Base-by-base conservation (phyloP, 1,284 basidiomycete species). In the Papiliotrema laurentii region DNA sequence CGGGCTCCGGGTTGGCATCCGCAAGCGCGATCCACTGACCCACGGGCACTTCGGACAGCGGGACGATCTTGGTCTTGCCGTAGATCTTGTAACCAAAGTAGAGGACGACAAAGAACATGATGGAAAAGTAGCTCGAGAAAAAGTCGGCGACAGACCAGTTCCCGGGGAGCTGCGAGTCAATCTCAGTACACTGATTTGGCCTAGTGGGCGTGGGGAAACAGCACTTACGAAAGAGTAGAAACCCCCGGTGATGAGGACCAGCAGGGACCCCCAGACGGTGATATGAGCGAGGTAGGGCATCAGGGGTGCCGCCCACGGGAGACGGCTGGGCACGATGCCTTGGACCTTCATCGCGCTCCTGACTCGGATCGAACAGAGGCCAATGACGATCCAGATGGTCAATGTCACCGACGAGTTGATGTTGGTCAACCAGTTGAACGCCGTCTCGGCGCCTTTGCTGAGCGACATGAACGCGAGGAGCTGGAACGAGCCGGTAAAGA, bases 391-490 rank as follows among this genome's bases (percentile, higher is more conserved):
- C 38, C 38, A 40, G 10, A 9, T 22, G 5, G 25, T 19, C 34
- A 36, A 18, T 7, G 34, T n/a, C 9, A 6, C 6, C 34, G 19
- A 36, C 14, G 54, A 46, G 19, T 51, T 53, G 63, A 87, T 83
- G 72, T 83, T 86, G 31, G 81, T 63, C 57, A 89, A 82, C 84
- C 85, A 89, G 25, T 68, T 66, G 68, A 92, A 87, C 34, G 88
- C 84, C 38, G 69, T 76, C 38, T 83, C 82, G 4, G 83, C 77
- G 40, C 80, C 80, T 35, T 61, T 69, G 30, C 75, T 79, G 45
- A 84, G 74, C 37, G 79, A 82, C 75, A 82, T 78, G 59, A 65
- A 75, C 26, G 75, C 66, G 27, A 78, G 68, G 24, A 71, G 56
- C 41, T 70, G 41, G 63, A 93, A 88, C 57, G 81, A 81, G 60